A percentile compares a stretch with the other conserved stretches of the same genome.
Evolutionary conservation across 2,329 filamentous ascomycete species (phyloP).

Genomic region (Fusarium sp.): DNA sequence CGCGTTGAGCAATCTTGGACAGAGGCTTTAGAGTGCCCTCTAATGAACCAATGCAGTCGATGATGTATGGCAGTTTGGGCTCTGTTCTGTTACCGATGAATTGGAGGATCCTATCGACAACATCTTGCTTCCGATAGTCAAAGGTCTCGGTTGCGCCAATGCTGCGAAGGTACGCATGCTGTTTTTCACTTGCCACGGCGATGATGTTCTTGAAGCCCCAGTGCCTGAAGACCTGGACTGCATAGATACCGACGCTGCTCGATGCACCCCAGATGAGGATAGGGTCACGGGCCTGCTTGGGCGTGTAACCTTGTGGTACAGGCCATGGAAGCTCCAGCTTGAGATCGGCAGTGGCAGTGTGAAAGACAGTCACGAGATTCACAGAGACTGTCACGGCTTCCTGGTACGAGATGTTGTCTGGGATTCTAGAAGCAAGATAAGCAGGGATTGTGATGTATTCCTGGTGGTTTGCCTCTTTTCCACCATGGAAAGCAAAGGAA

Average conservation of each 20-base stretch:
- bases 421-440: slow-evolving; percentile 60
- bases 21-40: slow-evolving; percentile 60
- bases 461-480: slow-evolving; percentile 64
- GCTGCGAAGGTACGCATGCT: slow-evolving; percentile 55
- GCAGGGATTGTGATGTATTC: slow-evolving; percentile 63
- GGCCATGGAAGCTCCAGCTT: slow-evolving; percentile 67
- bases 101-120: slow-evolving; percentile 50
- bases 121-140: slow-evolving; percentile 55
- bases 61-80: slow-evolving; percentile 55
- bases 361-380: slow-evolving; percentile 69
- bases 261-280: slow-evolving; percentile 64
- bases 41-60: slow-evolving; percentile 67
- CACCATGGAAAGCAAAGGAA: slow-evolving; percentile 61
- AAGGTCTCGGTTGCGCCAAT: slow-evolving; percentile 60
- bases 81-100: slow-evolving; percentile 11
- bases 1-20: slow-evolving; percentile 59
- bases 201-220: slow-evolving; percentile 64
- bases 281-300: slow-evolving; percentile 49
- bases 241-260: slow-evolving; percentile 62
- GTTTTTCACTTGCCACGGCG: slow-evolving; percentile 57
- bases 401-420: slow-evolving; percentile 52
- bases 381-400: slow-evolving; percentile 65
- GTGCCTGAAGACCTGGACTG: slow-evolving; percentile 60
- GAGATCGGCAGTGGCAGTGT: slow-evolving; percentile 62
- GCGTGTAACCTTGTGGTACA: slow-evolving; percentile 54